Conservation (phyloP, 805 yeast genomes). For the Candida montana region DNA sequence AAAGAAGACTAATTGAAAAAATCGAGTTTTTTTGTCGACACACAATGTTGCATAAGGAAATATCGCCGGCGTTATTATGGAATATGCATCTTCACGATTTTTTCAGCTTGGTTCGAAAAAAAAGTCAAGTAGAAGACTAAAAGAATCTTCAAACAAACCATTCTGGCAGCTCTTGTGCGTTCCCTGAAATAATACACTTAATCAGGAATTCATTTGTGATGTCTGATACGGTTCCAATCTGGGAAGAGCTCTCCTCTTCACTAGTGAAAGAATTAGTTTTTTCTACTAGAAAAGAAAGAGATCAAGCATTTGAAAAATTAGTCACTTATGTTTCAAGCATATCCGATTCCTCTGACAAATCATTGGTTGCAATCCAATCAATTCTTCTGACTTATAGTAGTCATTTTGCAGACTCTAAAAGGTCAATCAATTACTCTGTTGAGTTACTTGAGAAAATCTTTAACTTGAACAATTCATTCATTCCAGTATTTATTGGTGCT, state of each 20-base stretch:
- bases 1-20: slow-evolving; percentile 1
- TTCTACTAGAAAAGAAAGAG: slow-evolving; percentile 16
- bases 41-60: not conserved
- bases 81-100: slow-evolving; percentile 2
- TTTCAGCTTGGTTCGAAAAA: slow-evolving; percentile 1
- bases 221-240: slow-evolving; percentile 8
- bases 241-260: slow-evolving; percentile 19
- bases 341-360: slow-evolving; percentile 8
- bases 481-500: slow-evolving; percentile 15
- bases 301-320: slow-evolving; percentile 19
- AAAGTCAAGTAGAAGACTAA: not conserved
- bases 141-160: not conserved
- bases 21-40: slow-evolving; percentile 1
- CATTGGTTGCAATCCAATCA: slow-evolving; percentile 17
- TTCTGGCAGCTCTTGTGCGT: not conserved
- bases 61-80: not conserved
- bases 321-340: slow-evolving; percentile 1
- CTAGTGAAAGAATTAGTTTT: slow-evolving; percentile 20
- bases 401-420: slow-evolving; percentile 10
- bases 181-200: not conserved
- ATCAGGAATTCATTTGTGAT: slow-evolving; percentile 1
- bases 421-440: slow-evolving; percentile 8
- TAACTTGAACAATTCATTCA: slow-evolving; percentile 3
- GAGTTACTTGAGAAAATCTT: slow-evolving; percentile 15
- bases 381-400: slow-evolving; percentile 14